Evolutionary conservation across 208 protist species (phyloP).

Genomic region (Leishmania lainsoni): DNA sequence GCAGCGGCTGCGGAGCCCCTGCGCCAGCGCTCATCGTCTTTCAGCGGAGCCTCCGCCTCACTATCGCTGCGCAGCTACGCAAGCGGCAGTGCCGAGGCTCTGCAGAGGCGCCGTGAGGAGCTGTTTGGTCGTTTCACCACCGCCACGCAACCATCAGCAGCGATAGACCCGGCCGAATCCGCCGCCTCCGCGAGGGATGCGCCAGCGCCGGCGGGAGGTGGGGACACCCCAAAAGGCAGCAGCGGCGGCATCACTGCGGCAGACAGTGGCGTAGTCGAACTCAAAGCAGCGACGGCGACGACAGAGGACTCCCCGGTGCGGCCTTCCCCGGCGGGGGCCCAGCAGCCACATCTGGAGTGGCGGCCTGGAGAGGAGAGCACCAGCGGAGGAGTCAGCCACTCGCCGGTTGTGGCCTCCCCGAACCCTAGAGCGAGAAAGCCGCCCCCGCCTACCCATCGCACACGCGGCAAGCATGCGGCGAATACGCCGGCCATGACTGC

Average conservation of each 20-base stretch:
- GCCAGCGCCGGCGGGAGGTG: background rate
- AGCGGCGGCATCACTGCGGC: too few relatives aligned
- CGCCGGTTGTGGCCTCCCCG: background rate
- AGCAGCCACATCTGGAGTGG: background rate
- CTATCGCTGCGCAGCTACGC: slow-evolving; percentile 37
- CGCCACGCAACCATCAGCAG: background rate
- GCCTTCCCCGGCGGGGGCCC: background rate
- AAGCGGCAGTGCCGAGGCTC: slow-evolving; percentile 51
- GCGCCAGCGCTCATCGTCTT: slow-evolving; percentile 24
- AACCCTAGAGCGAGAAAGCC: background rate
- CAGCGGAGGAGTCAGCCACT: background rate
- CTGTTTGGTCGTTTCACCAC: slow-evolving; percentile 39
- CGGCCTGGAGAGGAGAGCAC: background rate
- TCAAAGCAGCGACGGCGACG: background rate
- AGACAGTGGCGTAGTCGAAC: too few relatives aligned
- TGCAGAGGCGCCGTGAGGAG: slow-evolving; percentile 54
- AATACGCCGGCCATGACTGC: background rate
- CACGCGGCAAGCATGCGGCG: background rate
- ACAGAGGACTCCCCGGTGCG: background rate
- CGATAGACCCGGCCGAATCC: background rate
- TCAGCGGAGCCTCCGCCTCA: slow-evolving; percentile 21
- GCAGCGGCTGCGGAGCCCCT: background rate
- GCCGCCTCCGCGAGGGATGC: slow-evolving; percentile 11
- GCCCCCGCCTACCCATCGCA: background rate
- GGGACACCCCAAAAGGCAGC: background rate